Base-by-base conservation (phyloP, 2,329 filamentous ascomycete species). In the Aspergillus ustus region DNA sequence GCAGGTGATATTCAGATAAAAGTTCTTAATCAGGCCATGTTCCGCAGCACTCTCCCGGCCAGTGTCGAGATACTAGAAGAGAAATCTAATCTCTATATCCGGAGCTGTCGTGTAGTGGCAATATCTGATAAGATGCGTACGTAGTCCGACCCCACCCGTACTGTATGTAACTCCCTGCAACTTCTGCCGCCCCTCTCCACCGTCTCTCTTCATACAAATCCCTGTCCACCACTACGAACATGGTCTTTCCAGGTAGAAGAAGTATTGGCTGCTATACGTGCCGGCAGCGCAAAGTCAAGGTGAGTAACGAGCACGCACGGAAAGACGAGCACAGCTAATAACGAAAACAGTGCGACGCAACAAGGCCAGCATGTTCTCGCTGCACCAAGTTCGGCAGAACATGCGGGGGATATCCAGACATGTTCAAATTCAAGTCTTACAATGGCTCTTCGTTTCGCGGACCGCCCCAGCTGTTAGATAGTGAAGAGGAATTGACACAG, bases 221-320 rank as follows among this genome's bases (percentile, higher is more conserved):
- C 31, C 13, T 37, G 31, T 3, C 13, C 7, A 9, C 31, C 31
- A 13, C 31, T 1, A 8, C 31, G 13, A 37, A 7, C 11, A 52
- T 52, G 51, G 34, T 52, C 9, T 52, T 52, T 20, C 51, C 34
- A 9, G 34, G 51, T n/a, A 52, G 51, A 40, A 13, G 51, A 3
- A 52, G 51, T 19, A 52, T 6, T 9, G 51, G 34, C 51, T 52
- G 51, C 31, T 43, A 52, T 43, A 52, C 51, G 9, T 52, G 51
- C n/a, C 51, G 51, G n/a, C 51, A 52, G 19, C 51, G 51, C 31
- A 52, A 52, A 37, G 51, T 52, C 8, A 52, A 52, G 51, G 51
- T 52, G n/a, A 9, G 20, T 34, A 5, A 51, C 3, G 29, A 5
- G 13, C 31, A 9, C 31, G 13, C 31, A 9, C 13, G 13, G 8